Evolutionary conservation across 108 stramenopile genomes (phyloP).

Genomic region (Cyclotella sp.): DNA sequence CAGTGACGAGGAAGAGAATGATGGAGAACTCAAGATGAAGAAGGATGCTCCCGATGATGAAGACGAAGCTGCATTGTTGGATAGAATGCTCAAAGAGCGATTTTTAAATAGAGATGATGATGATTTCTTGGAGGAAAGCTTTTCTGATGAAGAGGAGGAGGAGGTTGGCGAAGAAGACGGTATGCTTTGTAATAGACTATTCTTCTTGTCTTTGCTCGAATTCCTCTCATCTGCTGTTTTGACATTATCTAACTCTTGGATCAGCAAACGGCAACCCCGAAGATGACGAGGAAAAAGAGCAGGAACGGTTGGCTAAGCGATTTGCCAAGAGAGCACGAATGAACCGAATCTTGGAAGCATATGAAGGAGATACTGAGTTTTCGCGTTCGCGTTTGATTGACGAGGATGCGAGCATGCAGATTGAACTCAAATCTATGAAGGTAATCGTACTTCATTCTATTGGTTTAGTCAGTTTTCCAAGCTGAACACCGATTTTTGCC

Average conservation of each 20-base stretch:
- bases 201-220: not conserved
- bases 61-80: slow-evolving; percentile 80
- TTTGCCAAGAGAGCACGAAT: slow-evolving; percentile 86
- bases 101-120: slow-evolving; percentile 69
- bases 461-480: slow-evolving; percentile 12
- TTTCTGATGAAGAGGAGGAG: slow-evolving; percentile 76
- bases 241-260: not conserved
- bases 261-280: slow-evolving; percentile 36
- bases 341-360: slow-evolving; percentile 70
- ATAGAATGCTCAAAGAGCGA: slow-evolving; percentile 86
- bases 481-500: not conserved
- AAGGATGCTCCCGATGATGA: slow-evolving; percentile 61
- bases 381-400: slow-evolving; percentile 74
- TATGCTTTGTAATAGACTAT: slow-evolving; percentile 7
- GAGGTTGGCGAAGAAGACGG: slow-evolving; percentile 49
- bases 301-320: slow-evolving; percentile 81
- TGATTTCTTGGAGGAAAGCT: slow-evolving; percentile 73
- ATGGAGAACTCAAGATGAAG: slow-evolving; percentile 42
- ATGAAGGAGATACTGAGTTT: slow-evolving; percentile 52
- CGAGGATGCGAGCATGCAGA: slow-evolving; percentile 75
- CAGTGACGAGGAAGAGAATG: slow-evolving; percentile 76
- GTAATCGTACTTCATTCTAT: slow-evolving; percentile 19
- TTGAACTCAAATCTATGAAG: slow-evolving; percentile 83
- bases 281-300: slow-evolving; percentile 79
- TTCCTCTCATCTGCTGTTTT: not conserved